Percentiles rank a stretch among this genome's conserved stretches.
Evolutionary conservation across 257 asterid species (phyloP).

Genomic region (Solanum clarkiae): DNA sequence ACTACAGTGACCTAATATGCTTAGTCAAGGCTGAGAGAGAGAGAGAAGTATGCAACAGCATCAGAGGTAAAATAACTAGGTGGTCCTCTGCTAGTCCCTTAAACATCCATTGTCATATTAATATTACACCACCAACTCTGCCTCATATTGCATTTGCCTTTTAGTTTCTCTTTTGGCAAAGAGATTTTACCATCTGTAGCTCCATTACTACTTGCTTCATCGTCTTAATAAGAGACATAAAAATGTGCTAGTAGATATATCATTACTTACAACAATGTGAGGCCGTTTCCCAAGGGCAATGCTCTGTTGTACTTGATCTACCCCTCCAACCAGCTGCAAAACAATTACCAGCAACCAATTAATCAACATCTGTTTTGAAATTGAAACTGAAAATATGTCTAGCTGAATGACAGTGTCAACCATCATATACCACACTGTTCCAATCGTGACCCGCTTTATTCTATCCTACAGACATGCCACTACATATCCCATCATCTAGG

Average conservation of each 20-base stretch:
- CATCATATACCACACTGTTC: not conserved
- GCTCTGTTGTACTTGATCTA: conserved; percentile 67
- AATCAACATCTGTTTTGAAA: not conserved
- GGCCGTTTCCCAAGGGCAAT: conserved; percentile 76
- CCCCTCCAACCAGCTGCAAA: conserved; percentile 86
- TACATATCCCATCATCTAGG: not conserved
- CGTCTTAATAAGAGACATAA: not conserved
- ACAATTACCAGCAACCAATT: not conserved
- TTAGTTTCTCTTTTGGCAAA: not conserved
- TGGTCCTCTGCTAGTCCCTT: not conserved
- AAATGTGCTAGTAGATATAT: not conserved
- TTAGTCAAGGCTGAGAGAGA: not conserved
- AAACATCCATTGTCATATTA: not conserved
- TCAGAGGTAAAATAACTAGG: not conserved
- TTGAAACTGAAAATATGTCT: not conserved
- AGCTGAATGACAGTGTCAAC: not conserved
- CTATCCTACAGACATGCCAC: not conserved
- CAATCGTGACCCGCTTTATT: not conserved
- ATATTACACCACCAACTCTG: not conserved
- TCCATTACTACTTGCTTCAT: not conserved
- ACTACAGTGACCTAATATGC: not conserved
- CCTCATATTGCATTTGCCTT: not conserved
- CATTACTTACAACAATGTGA: conserved; percentile 61
- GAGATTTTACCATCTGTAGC: not conserved
- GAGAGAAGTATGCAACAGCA: not conserved